These are phyloP conservation scores for Yamadazyma ubonensis DNA, from an alignment of 805 yeast species.

Conservation along the genomic window DNA sequence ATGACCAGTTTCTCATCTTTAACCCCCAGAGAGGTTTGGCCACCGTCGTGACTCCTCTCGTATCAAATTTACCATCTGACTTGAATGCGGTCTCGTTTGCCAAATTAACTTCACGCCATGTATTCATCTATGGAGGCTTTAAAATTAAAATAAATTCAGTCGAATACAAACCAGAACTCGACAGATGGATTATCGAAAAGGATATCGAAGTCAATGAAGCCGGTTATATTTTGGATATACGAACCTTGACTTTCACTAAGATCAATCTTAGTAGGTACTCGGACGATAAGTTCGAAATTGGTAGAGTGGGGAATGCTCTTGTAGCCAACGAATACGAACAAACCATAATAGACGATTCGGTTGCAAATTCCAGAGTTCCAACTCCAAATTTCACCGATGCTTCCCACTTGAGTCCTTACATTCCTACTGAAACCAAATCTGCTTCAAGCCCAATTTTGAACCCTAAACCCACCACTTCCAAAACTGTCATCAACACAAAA, in stretches of 20 bases:
- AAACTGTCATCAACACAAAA: conserved; percentile 13
- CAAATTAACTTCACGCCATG: conserved; percentile 53
- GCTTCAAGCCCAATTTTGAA: conserved; percentile 6
- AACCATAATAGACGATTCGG: conserved; percentile 8
- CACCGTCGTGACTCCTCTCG: conserved; percentile 25
- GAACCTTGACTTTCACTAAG: conserved; percentile 48
- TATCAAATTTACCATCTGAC: conserved; percentile 45
- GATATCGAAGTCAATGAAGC: conserved; percentile 49
- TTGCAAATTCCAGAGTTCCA: conserved; percentile 9
- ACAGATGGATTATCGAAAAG: conserved; percentile 41
- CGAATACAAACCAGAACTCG: conserved; percentile 21
- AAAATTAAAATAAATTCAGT: conserved; percentile 31
- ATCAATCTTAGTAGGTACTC: conserved; percentile 25
- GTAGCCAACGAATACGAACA: conserved; percentile 23
- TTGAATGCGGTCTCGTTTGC: conserved; percentile 49
- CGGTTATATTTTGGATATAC: conserved; percentile 59
- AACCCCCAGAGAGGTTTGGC: conserved; percentile 34
- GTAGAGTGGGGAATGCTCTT: conserved; percentile 35
- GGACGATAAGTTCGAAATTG: conserved; percentile 20
- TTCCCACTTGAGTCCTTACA: conserved; percentile 14
- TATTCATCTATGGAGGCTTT: conserved; percentile 72
- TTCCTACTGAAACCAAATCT: conserved; percentile 10
- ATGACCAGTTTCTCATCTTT: conserved; percentile 25
- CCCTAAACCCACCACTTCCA: conserved; percentile 6
- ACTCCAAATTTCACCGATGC: conserved; percentile 14